phyloP scores from a whole-genome alignment of 768 basidiomycete species.

The Tephrocybe sp. region DNA sequence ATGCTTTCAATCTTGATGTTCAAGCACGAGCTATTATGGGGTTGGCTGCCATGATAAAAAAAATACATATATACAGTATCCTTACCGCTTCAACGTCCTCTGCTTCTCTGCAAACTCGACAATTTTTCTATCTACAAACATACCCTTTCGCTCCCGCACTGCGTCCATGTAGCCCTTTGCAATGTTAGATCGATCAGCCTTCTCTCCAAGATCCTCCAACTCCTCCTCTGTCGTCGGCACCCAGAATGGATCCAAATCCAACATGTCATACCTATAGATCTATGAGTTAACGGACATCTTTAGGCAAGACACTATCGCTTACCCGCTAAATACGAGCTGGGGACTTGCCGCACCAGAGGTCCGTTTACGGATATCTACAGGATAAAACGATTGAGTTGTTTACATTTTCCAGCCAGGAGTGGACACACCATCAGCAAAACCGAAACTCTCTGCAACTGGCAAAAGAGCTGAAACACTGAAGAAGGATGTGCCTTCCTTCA shows the following conservation, averaged over 20 bases:
- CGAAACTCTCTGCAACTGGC: constrained; percentile 96
- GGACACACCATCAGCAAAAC: constrained; percentile 87
- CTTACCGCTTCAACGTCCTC: constrained; percentile 72
- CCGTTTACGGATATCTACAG: constrained; percentile 86
- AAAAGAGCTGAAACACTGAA: constrained; percentile 89
- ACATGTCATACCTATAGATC: constrained; percentile 74
- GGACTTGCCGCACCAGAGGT: constrained; percentile 98
- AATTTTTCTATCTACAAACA: constrained; percentile 94
- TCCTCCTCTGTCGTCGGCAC: constrained; percentile 97
- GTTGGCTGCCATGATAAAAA: too few relatives aligned
- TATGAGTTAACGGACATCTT: constrained; percentile 6
- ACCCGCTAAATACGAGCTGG: constrained; percentile 96
- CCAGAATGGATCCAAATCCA: constrained; percentile 97
- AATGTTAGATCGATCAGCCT: constrained; percentile 90
- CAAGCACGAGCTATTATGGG: too few relatives aligned
- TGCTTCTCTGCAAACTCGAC: constrained; percentile 98
- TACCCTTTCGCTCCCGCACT: constrained; percentile 88
- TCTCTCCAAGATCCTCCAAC: constrained; percentile 94
- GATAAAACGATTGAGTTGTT: constrained; percentile 10
- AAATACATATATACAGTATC: too few relatives aligned
- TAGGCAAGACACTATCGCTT: constrained; percentile 21
- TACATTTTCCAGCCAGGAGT: not conserved
- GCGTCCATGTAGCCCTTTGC: constrained; percentile 91
- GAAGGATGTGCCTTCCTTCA: constrained; percentile 96
- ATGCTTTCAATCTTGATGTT: not conserved